These are phyloP conservation scores for Vitis riparia DNA, from an alignment of 164 flowering plant species.

Conservation along the genomic window DNA sequence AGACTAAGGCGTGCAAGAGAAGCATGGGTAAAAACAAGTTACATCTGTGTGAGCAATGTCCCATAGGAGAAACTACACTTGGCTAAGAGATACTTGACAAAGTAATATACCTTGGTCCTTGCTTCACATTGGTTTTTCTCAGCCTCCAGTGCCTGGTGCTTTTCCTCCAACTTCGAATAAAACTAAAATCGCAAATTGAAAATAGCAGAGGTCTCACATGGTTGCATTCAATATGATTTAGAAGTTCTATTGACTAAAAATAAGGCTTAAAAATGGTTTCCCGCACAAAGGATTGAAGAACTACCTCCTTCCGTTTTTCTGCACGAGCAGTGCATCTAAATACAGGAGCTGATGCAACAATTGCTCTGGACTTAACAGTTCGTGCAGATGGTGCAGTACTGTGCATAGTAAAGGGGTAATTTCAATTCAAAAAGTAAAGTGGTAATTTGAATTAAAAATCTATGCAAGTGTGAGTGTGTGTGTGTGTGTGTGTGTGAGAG, in stretches of 20 bases:
- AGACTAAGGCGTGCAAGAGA: background rate
- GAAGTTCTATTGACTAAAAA: too few species aligned
- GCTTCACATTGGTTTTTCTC: conserved; percentile 61
- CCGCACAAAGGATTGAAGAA: background rate
- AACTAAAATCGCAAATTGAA: conserved; percentile 27
- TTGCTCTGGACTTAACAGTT: conserved; percentile 26
- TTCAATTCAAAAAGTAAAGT: background rate
- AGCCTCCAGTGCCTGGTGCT: conserved; percentile 61
- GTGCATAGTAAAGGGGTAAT: conserved; percentile 30
- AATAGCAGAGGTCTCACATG: too few species aligned
- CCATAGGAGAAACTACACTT: too few species aligned
- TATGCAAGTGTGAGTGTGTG: too few species aligned
- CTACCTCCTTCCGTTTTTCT: conserved; percentile 67
- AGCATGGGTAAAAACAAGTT: background rate
- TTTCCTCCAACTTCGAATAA: conserved; percentile 64
- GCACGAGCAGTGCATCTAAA: conserved; percentile 49
- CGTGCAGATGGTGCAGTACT: conserved; percentile 41
- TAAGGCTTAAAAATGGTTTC: background rate
- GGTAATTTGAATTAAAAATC: too few species aligned
- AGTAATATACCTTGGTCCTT: conserved; percentile 49
- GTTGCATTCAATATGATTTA: too few species aligned
- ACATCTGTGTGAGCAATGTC: background rate
- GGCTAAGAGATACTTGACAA: background rate
- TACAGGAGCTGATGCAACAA: conserved; percentile 45
- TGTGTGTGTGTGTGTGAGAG: background rate